These are phyloP conservation scores for Trichoderma atroviride DNA, from an alignment of 2,329 filamentous ascomycete genomes.

Conservation along the genomic window DNA sequence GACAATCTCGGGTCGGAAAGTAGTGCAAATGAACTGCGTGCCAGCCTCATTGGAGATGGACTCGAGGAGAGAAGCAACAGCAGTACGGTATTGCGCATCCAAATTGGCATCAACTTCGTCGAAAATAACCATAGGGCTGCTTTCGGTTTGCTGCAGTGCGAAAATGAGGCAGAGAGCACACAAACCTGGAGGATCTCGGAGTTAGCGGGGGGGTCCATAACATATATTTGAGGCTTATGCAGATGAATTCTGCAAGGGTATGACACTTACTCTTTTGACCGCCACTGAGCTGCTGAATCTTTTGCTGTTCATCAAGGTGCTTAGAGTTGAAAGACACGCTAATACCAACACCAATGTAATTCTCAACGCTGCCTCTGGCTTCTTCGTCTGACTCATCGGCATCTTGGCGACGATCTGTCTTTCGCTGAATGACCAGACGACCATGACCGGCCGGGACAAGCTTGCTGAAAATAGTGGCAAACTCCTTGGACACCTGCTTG, in stretches of 20 bases:
- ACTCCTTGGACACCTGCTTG: slow-evolving; percentile 94
- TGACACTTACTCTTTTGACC: slow-evolving; percentile 85
- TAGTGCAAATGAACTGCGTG: slow-evolving; percentile 95
- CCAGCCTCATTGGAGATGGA: slow-evolving; percentile 69
- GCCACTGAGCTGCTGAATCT: slow-evolving; percentile 94
- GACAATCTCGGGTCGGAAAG: slow-evolving; percentile 95
- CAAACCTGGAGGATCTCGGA: slow-evolving; percentile 60
- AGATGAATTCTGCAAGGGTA: neutral
- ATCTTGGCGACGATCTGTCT: slow-evolving; percentile 71
- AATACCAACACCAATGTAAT: slow-evolving; percentile 95
- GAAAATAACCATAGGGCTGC: slow-evolving; percentile 97
- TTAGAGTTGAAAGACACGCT: slow-evolving; percentile 99
- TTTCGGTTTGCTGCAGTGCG: slow-evolving; percentile 97
- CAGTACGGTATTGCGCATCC: slow-evolving; percentile 95
- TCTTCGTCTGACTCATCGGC: slow-evolving; percentile 67
- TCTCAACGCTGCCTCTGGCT: slow-evolving; percentile 77
- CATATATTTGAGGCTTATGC: neutral
- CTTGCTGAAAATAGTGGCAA: slow-evolving; percentile 89
- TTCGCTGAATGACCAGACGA: slow-evolving; percentile 87
- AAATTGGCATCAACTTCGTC: slow-evolving; percentile 99
- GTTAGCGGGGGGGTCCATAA: slow-evolving; percentile 15
- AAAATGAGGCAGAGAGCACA: slow-evolving; percentile 98
- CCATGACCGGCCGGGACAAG: slow-evolving; percentile 93
- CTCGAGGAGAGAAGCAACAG: slow-evolving; percentile 86
- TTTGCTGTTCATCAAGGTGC: slow-evolving; percentile 91